Evolutionary conservation across 2,329 filamentous ascomycete species (phyloP).

Genomic region (Nigrograna mackinnonii): DNA sequence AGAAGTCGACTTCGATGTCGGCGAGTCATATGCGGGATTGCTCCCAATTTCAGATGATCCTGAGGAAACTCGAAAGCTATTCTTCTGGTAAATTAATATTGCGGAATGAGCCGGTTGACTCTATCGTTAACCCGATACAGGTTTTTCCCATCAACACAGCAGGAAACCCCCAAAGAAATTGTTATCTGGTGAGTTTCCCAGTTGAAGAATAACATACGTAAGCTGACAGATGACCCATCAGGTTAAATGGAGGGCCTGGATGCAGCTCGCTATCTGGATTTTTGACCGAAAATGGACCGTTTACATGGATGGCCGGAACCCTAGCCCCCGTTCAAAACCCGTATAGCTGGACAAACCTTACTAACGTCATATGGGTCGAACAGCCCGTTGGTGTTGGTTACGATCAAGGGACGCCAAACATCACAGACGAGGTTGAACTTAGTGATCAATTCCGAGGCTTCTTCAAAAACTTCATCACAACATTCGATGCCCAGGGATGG

Average conservation of each 20-base stretch:
- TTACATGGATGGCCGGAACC: conserved; percentile 64
- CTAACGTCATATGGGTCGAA: conserved; percentile 49
- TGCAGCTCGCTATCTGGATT: conserved; percentile 66
- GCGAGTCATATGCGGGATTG: conserved; percentile 66
- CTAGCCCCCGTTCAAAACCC: conserved; percentile 66
- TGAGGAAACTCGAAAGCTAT: conserved; percentile 58
- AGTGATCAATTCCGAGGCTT: conserved; percentile 53
- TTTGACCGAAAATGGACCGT: conserved; percentile 75
- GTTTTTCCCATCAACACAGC: conserved; percentile 65
- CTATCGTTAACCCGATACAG: conserved; percentile 24
- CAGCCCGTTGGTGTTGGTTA: conserved; percentile 54
- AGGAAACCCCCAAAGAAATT: conserved; percentile 59
- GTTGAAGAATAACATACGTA: no score
- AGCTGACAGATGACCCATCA: no score
- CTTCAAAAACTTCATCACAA: conserved; percentile 59
- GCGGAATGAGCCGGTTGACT: background rate
- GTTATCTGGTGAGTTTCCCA: conserved; percentile 53
- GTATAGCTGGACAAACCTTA: conserved; percentile 66
- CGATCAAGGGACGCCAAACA: conserved; percentile 46
- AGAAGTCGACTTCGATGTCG: conserved; percentile 70
- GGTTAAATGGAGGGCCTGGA: conserved; percentile 44
- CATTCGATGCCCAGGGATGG: conserved; percentile 57
- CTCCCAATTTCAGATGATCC: conserved; percentile 59
- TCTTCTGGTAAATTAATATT: conserved; percentile 55
- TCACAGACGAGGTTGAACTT: conserved; percentile 52